These are phyloP conservation scores for Globisporangium uncinulatum DNA, from an alignment of 352 stramenopile genomes.

Conservation along the genomic window DNA sequence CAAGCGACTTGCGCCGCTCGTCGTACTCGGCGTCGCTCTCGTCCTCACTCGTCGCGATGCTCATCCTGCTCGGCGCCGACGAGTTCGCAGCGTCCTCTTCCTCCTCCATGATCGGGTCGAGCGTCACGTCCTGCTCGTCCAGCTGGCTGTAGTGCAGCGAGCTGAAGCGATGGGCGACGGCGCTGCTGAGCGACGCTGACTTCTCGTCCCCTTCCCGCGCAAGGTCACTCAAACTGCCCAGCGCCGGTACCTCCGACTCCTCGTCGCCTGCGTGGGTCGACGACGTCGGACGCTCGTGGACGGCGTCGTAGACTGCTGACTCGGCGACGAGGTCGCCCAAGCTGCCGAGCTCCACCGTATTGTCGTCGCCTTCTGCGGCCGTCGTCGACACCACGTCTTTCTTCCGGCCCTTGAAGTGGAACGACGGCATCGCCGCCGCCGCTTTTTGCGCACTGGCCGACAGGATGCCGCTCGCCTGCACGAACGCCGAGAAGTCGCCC, in stretches of 20 bases:
- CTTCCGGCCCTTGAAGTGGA: conserved; percentile 5
- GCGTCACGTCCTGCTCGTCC: conserved; percentile 32
- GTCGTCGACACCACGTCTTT: conserved; percentile 1
- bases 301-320: conserved; percentile 36
- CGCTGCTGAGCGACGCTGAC: conserved; percentile 7
- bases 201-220: conserved; percentile 19
- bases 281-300: neutral
- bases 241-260: conserved; percentile 10
- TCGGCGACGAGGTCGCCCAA: conserved; percentile 56
- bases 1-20: conserved; percentile 41
- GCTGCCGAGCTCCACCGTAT: conserved; percentile 58
- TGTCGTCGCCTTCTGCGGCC: conserved; percentile 29
- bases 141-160: conserved; percentile 14
- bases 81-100: conserved; percentile 51
- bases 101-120: conserved; percentile 63
- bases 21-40: conserved; percentile 57
- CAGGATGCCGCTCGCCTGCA: conserved; percentile 21
- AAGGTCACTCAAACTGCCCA: conserved; percentile 18
- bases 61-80: conserved; percentile 67
- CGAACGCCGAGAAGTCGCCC: conserved; percentile 50
- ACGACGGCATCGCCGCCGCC: conserved; percentile 5
- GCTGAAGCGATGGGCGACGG: conserved; percentile 9
- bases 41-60: conserved; percentile 47
- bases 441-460: conserved; percentile 10
- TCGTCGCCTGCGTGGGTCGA: conserved; percentile 19